Evolutionary conservation across 306 rosid genomes (phyloP).

Genomic region (Myrica gale): DNA sequence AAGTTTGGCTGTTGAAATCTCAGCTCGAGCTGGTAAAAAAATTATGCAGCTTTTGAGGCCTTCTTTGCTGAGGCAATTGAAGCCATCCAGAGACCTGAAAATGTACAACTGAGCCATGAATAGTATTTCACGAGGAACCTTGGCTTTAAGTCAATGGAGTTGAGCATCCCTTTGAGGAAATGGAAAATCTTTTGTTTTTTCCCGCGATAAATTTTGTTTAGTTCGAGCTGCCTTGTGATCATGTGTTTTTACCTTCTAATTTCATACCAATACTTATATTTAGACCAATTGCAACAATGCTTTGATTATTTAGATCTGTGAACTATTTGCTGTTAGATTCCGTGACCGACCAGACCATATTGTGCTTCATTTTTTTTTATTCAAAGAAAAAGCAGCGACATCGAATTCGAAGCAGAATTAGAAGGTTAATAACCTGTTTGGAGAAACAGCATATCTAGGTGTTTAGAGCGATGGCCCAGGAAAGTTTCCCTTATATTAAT

Average conservation of each 20-base stretch:
- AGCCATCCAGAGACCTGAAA: constrained; percentile 36
- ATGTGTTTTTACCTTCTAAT: constrained; percentile 5
- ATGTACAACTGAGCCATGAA: constrained; percentile 36
- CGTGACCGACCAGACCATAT: not conserved
- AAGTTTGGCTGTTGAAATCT: constrained; percentile 9
- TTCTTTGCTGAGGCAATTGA: constrained; percentile 34
- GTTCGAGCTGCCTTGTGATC: not conserved
- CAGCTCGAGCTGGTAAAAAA: constrained; percentile 19
- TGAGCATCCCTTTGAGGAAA: constrained; percentile 11
- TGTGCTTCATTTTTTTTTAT: not conserved
- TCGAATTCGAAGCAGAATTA: not conserved
- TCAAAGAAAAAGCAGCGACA: not conserved
- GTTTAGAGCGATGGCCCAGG: no score
- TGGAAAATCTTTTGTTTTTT: not conserved
- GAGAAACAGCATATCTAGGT: not conserved
- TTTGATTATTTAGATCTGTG: not conserved
- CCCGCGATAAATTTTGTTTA: not conserved
- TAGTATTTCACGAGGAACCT: constrained; percentile 38
- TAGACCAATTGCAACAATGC: not conserved
- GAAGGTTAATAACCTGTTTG: no score
- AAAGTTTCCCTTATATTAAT: no score
- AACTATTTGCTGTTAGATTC: not conserved
- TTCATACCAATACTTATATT: not conserved
- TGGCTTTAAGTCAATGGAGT: constrained; percentile 31
- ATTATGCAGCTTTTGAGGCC: constrained; percentile 35